These are phyloP conservation scores for Podospora didyma DNA, from an alignment of 495 filamentous ascomycete genomes.

Conservation along the genomic window DNA sequence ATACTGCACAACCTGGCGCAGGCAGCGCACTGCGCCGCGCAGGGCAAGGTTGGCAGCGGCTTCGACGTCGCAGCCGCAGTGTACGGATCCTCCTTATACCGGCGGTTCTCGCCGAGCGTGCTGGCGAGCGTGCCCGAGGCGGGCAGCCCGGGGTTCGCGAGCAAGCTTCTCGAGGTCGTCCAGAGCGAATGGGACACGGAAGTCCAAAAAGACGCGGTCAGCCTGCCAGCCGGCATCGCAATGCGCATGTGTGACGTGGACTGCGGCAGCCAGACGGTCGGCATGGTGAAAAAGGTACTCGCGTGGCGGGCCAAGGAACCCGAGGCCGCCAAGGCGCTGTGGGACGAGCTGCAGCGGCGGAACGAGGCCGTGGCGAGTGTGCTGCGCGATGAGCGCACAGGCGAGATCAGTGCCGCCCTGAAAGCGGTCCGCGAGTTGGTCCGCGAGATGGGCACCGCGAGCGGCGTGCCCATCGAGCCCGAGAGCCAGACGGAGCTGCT, in stretches of 20 bases:
- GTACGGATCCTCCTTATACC: conserved; percentile 85
- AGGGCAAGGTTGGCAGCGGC: conserved; percentile 92
- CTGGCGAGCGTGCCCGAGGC: conserved; percentile 61
- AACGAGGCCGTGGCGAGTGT: conserved; percentile 69
- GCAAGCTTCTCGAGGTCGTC: conserved; percentile 59
- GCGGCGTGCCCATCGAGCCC: conserved; percentile 88
- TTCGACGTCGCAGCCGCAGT: conserved; percentile 96
- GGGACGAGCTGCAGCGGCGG: conserved; percentile 64
- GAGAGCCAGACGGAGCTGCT: conserved; percentile 77
- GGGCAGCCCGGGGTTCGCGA: conserved; percentile 60
- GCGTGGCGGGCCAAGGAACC: conserved; percentile 70
- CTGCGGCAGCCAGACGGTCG: conserved; percentile 87
- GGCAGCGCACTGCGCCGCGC: conserved; percentile 88
- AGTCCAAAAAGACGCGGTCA: conserved; percentile 60
- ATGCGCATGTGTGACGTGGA: conserved; percentile 94
- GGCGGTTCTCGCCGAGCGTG: conserved; percentile 79
- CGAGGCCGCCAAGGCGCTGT: conserved; percentile 63
- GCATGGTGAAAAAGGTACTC: conserved; percentile 90
- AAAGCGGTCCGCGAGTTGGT: conserved; percentile 49
- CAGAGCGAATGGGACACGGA: conserved; percentile 75
- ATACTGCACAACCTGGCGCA: conserved; percentile 89
- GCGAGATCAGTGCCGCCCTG: conserved; percentile 36
- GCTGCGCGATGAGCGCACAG: conserved; percentile 44
- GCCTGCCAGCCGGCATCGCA: conserved; percentile 68
- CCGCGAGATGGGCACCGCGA: conserved; percentile 66